Evolutionary conservation across 1,139 yeast genomes (phyloP).

Genomic region (Geotrichum histeridarum): DNA sequence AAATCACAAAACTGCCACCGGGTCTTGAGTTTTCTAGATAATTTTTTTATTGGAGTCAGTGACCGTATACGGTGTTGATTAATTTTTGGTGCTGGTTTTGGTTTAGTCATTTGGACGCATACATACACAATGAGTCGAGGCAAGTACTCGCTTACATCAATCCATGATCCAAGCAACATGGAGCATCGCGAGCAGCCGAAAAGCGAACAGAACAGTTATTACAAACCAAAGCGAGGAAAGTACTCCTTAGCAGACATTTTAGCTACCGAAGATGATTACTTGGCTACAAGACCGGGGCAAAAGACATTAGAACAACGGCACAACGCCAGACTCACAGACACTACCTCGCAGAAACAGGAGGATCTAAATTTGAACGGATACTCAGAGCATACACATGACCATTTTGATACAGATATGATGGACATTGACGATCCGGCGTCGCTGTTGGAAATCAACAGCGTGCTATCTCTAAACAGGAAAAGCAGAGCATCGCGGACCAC

Average conservation of each 20-base stretch:
- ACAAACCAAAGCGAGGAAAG: neutral
- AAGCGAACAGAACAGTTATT: too few relatives aligned
- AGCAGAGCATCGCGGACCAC: neutral
- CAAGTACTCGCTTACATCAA: neutral
- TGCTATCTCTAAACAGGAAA: neutral
- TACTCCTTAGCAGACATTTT: neutral
- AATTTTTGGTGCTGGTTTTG: neutral
- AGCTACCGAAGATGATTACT: neutral
- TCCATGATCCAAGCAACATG: neutral
- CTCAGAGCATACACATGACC: neutral
- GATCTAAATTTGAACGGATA: too few relatives aligned
- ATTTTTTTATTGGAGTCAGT: too few relatives aligned
- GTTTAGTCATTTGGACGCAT: neutral
- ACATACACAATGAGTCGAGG: neutral
- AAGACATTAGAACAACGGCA: too few relatives aligned
- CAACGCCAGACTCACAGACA: too few relatives aligned
- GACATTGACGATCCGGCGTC: constrained; percentile 4
- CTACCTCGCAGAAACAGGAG: too few relatives aligned
- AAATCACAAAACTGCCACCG: too few relatives aligned
- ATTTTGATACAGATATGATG: constrained; percentile 9
- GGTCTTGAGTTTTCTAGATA: too few relatives aligned
- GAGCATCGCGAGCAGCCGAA: too few relatives aligned
- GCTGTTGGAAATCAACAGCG: neutral
- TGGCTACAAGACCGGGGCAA: too few relatives aligned
- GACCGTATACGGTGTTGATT: too few relatives aligned